Evolutionary conservation across 1,284 basidiomycete genomes (phyloP), one percentile per base, ranked within the genome.

Genomic region (Marasmius sp.): DNA sequence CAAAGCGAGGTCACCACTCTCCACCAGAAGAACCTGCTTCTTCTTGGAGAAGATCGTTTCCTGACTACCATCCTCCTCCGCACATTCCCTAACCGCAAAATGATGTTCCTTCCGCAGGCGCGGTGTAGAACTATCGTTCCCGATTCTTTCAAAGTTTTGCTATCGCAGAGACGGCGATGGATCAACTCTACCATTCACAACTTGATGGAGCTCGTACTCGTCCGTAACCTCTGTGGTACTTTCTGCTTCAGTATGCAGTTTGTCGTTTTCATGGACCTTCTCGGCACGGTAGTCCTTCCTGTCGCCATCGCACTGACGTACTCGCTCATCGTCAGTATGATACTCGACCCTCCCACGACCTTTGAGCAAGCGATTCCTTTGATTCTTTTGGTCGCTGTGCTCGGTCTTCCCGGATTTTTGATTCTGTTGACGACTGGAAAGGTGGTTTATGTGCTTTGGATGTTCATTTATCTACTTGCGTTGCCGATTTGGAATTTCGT

Each of bases 161-260:
- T 99, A 11, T 99, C 97, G 1, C 97, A 99, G 74, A 93, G 97
- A 38, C 90, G 97, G 34, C 91, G 97, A 66, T 99, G 97, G 97
- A 99, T 99, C 82, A 99, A 98, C 77, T 98, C 95, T 50, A 99
- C 97, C 0, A 93, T 99, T 54, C 97, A 99, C 81, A 99, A 99
- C 73, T 85, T 99, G 59, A 98, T 98, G 95, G 97, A 99, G 75
- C 90, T 99, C 38, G 94, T 99, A 41, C 88, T 94, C 63, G 97
- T 99, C 34, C 93, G 94, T 66, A 95, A 99, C 72, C 85, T 99
- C 22, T 99, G 94, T 74, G 94, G 94, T 52, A 96, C 94, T 37
- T 96, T 96, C 76, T 97, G 94, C 80, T 95, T 96, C 78, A 95
- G 93, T 75, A 96, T 96, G 94, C 94, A 97, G 74, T 98, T 98